These are phyloP conservation scores for Globisporangium splendens DNA, from an alignment of 352 stramenopile species.

Conservation along the genomic window DNA sequence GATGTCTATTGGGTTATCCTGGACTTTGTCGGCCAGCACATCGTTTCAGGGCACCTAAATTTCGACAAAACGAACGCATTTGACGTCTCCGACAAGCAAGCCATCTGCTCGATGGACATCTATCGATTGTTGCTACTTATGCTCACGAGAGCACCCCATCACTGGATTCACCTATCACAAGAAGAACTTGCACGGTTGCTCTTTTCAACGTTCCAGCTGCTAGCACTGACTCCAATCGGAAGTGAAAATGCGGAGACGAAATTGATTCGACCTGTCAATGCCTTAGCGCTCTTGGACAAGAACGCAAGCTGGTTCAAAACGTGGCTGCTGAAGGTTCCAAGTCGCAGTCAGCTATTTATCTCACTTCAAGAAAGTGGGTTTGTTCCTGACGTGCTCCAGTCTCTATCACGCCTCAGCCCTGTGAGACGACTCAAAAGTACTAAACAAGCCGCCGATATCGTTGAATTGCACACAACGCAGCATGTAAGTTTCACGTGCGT, in stretches of 20 bases:
- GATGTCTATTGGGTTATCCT: slow-evolving; percentile 50
- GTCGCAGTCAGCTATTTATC: slow-evolving; percentile 29
- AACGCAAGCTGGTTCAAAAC: slow-evolving; percentile 37
- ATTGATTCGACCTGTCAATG: slow-evolving; percentile 19
- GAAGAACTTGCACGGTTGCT: slow-evolving; percentile 41
- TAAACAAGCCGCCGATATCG: slow-evolving; percentile 1
- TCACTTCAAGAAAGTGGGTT: slow-evolving; percentile 32
- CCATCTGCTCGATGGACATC: slow-evolving; percentile 25
- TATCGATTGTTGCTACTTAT: slow-evolving; percentile 41
- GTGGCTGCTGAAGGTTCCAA: slow-evolving; percentile 45
- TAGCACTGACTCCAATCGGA: slow-evolving; percentile 33
- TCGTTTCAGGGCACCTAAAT: slow-evolving; percentile 23
- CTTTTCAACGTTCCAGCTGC: slow-evolving; percentile 37
- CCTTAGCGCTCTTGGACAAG: slow-evolving; percentile 31
- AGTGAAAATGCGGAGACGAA: slow-evolving; percentile 23
- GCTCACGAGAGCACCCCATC: slow-evolving; percentile 25
- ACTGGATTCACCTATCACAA: slow-evolving; percentile 58
- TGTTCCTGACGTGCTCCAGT: slow-evolving; percentile 33
- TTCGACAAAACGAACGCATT: slow-evolving; percentile 21
- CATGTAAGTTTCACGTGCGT: slow-evolving; percentile 23
- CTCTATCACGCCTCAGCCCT: slow-evolving; percentile 33
- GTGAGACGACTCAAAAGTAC: slow-evolving; percentile 15
- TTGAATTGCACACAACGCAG: slow-evolving; percentile 20
- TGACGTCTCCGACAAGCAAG: slow-evolving; percentile 2
- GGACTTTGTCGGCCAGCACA: slow-evolving; percentile 29